Base-by-base conservation (phyloP, 2,329 filamentous ascomycete genomes). In the Ophiostoma novo-ulmi region DNA sequence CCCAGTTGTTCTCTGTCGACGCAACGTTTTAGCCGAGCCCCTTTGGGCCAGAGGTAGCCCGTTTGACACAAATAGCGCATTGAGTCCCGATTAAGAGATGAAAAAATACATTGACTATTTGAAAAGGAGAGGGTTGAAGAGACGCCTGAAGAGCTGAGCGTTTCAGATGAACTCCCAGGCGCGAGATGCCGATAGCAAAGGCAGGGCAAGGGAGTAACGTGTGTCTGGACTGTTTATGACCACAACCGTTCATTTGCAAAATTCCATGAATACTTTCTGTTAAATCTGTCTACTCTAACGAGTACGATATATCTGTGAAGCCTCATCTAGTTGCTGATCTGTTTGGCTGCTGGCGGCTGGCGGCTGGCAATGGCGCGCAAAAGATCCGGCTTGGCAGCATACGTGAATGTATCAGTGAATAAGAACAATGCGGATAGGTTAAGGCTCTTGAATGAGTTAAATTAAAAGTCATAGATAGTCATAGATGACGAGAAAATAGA, bases 61-160 rank as follows among this genome's bases (percentile, higher is more conserved):
- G 41, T 68, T 73, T 74, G 73, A 74, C 61, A 74, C 73, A 70
- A 5, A 71, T 58, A 20, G 17, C 71, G 73, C 73, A 17, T 73
- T 71, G 73, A 55, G 71, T 71, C 26, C 26, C 58, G 26, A 63
- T 63, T 35, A 35, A 63, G 22, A 26, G 6, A 55, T n/a, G n/a
- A 26, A 4, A 26, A 22, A 31, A 17, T 20, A 6, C 17, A 20
- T 48, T 20, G 17, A 8, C 17, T 48, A 20, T n/a, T 8, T 48
- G 4, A 8, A 58, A 26, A 1, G 44, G 26, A 14, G 48, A 44
- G 44, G n/a, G 52, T 48, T 48, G 44, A 26, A 26, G 39, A 44
- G 39, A 58, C 5, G 10, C n/a, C 13, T 10, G n/a, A 41, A 6
- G 31, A 52, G 44, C 17, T n/a, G 35, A 22, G 13, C 31, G 63